Evolutionary conservation across 176 grass and related monocot species (phyloP).

Genomic region (Carex pumila): DNA sequence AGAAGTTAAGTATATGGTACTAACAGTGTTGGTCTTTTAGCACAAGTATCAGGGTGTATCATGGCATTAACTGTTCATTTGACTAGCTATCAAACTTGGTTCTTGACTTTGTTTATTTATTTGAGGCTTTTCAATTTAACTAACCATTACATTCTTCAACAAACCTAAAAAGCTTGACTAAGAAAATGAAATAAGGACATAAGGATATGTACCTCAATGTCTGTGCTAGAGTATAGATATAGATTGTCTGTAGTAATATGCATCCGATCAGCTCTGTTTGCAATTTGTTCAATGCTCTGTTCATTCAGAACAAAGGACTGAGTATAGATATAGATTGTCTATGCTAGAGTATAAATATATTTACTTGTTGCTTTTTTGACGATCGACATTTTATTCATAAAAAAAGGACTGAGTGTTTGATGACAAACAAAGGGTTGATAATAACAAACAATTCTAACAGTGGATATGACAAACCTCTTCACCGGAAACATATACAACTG

Average conservation of each 20-base stretch:
- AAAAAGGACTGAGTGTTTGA: neutral
- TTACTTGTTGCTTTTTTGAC: neutral
- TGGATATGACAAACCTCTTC: conserved; percentile 68
- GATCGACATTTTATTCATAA: neutral
- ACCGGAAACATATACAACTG: conserved; percentile 86
- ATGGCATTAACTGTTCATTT: neutral
- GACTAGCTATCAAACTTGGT: neutral
- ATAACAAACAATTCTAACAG: neutral
- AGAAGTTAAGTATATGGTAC: neutral
- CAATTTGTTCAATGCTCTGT: conserved; percentile 97
- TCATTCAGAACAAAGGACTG: conserved; percentile 19
- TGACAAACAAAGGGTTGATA: neutral
- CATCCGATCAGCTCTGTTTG: conserved; percentile 81
- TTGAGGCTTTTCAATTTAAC: neutral
- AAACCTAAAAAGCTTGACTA: neutral
- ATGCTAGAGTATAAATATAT: no score
- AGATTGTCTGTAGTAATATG: conserved; percentile 61
- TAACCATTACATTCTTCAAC: neutral
- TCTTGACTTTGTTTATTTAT: neutral
- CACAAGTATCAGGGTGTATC: neutral
- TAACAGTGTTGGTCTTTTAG: neutral
- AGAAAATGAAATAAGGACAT: neutral
- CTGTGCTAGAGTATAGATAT: conserved; percentile 84
- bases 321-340: no score
- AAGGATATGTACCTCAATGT: conserved; percentile 67